These are phyloP conservation scores for Coccomyxa sp. DNA, from an alignment of 139 green algal genomes.

Conservation along the genomic window DNA sequence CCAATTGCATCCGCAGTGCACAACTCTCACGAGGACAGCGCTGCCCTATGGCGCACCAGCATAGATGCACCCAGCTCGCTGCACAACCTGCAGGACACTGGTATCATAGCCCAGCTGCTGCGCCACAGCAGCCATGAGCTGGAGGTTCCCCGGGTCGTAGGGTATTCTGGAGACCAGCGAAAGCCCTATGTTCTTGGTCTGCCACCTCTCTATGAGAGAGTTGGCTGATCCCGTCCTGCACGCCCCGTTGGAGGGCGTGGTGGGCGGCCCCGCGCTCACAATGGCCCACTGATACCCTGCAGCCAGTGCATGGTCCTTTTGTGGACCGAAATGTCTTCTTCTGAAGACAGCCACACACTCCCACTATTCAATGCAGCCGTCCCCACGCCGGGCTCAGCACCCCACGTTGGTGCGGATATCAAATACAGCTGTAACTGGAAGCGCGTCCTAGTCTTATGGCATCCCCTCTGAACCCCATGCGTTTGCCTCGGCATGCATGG, in stretches of 20 bases:
- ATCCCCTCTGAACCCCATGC: too few relatives aligned
- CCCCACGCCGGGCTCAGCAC: too few relatives aligned
- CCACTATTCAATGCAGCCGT: too few relatives aligned
- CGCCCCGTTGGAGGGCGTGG: constrained; percentile 1
- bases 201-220: background rate
- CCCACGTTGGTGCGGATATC: too few relatives aligned
- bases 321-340: background rate
- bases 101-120: constrained; percentile 1
- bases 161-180: background rate
- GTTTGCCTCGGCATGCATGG: background rate
- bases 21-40: too few relatives aligned
- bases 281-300: constrained; percentile 1
- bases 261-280: background rate
- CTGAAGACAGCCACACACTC: too few relatives aligned
- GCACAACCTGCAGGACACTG: background rate
- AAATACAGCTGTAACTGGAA: too few relatives aligned
- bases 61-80: background rate
- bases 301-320: too few relatives aligned
- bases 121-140: background rate
- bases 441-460: too few relatives aligned
- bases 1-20: too few relatives aligned
- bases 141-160: background rate
- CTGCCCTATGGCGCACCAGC: background rate
- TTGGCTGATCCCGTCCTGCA: background rate
- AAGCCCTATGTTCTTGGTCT: background rate